Evolutionary conservation across 2,329 filamentous ascomycete species (phyloP).

Genomic region (Cladosporium sp.): DNA sequence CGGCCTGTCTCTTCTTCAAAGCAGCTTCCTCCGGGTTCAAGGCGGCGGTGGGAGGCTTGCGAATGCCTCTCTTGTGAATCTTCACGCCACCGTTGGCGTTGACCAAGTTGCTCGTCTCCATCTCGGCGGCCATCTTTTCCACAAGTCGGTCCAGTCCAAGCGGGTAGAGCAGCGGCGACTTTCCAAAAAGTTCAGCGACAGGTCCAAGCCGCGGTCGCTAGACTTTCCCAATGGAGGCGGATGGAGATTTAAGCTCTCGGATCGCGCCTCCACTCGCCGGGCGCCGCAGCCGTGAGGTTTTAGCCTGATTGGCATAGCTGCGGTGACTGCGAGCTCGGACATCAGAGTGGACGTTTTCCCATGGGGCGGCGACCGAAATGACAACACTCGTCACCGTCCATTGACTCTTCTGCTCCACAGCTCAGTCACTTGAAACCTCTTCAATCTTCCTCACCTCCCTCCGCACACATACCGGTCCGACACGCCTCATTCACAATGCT

Average conservation of each 20-base stretch:
- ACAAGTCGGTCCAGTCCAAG: not conserved
- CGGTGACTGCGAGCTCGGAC: slow-evolving; percentile 1
- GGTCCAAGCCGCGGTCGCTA: not conserved
- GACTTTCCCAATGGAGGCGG: not conserved
- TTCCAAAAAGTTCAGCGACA: slow-evolving; percentile 10
- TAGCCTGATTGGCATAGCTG: not conserved
- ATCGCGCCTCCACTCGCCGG: too few relatives aligned
- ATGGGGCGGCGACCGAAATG: not conserved
- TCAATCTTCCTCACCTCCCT: not conserved
- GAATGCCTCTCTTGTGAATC: slow-evolving; percentile 17
- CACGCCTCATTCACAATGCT: slow-evolving; percentile 19
- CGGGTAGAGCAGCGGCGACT: not conserved
- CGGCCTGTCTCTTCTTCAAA: slow-evolving; percentile 28
- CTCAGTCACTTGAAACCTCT: not conserved
- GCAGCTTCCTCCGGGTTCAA: slow-evolving; percentile 29
- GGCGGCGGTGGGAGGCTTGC: slow-evolving; percentile 22
- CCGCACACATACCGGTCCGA: not conserved
- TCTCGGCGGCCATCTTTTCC: slow-evolving; percentile 6
- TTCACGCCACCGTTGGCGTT: slow-evolving; percentile 22
- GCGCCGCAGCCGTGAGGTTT: not conserved
- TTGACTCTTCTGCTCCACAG: slow-evolving; percentile 6
- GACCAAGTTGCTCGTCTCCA: slow-evolving; percentile 25
- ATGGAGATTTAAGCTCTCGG: too few relatives aligned
- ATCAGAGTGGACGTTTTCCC: not conserved
- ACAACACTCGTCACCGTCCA: slow-evolving; percentile 1